Base-by-base conservation (phyloP, 2,329 filamentous ascomycete genomes). In the Alternaria brassicicola region DNA sequence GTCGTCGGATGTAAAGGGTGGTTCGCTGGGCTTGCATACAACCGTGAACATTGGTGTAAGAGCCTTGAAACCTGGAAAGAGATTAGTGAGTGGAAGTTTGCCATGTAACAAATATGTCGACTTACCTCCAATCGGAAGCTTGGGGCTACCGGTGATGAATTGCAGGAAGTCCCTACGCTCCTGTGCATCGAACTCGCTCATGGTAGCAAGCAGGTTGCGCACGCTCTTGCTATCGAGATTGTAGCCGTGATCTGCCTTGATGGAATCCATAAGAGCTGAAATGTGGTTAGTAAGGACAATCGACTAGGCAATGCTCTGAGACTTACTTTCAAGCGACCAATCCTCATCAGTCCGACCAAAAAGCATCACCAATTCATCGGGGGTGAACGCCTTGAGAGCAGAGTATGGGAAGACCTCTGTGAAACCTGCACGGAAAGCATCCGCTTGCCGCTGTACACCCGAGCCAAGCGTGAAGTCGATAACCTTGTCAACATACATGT, bases 31-130 rank as follows among this genome's bases (percentile, higher is more conserved):
- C 78, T 97, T 97, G 84, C 95, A 98, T 41, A 99, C 95, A 62
- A 99, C 95, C 3, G 95, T 99, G 76, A 99, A 98, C 89, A 98
- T 97, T 19, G 95, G 95, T 2, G 93, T 98, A 62, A 99, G 86
- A 77, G 89, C 91, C 81, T 96, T 97, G 86, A 99, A 99, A 59
- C 95, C 93, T 97, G 52, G 55, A 19, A 43, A 51, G 46, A 26
- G 42, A 57, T 58, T 63, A 61, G 52, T 45, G 25, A 25, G 1
- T 8, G 10, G 26, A 15, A 33, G 3, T 21, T 15, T 1, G 25
- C 1, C 13, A 3, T 2, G 6, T 2, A 8, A 17, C 1, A 31
- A 17, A 3, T 46, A 9, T 17, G 41, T 23, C 13, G 6, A 13
- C 88, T 73, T 85, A 96, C 94, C 95, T 83, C 95, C 95, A 75